Conservation (phyloP, 805 yeast genomes). For the Kluyveromyces siamensis region DNA sequence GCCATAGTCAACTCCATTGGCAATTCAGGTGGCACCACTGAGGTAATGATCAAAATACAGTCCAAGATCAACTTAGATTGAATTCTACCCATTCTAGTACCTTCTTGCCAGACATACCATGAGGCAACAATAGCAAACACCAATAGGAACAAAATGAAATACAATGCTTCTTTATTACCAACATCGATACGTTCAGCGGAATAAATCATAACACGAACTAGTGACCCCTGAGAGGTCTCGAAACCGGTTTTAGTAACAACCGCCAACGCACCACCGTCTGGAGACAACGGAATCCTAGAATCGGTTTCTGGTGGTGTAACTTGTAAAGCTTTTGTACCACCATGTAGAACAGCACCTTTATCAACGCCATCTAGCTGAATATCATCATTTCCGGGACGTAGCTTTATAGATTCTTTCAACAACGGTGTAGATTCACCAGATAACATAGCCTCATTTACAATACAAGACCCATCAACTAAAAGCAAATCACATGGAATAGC, state of each 20-base stretch:
- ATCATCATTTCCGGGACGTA: constrained; percentile 64
- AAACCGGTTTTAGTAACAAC: constrained; percentile 91
- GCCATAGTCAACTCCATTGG: constrained; percentile 99
- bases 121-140: constrained; percentile 91
- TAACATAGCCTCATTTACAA: constrained; percentile 97
- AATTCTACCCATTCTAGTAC: constrained; percentile 89
- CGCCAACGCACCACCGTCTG: constrained; percentile 90
- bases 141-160: constrained; percentile 82
- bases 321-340: constrained; percentile 95
- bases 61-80: constrained; percentile 90
- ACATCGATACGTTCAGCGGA: constrained; percentile 95
- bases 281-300: constrained; percentile 49
- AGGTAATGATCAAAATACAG: constrained; percentile 90
- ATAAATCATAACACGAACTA: constrained; percentile 95
- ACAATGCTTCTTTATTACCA: constrained; percentile 89
- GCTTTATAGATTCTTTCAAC: constrained; percentile 80
- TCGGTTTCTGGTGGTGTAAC: constrained; percentile 60
- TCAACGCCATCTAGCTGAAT: constrained; percentile 77
- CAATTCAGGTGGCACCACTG: constrained; percentile 97
- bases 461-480: constrained; percentile 81
- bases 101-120: constrained; percentile 98
- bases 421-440: constrained; percentile 98
- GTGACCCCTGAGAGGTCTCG: constrained; percentile 95
- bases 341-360: constrained; percentile 80
- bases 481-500: constrained; percentile 93